Conservation (phyloP, 2,329 filamentous ascomycete genomes). For the Diaporthe ilicicola region DNA sequence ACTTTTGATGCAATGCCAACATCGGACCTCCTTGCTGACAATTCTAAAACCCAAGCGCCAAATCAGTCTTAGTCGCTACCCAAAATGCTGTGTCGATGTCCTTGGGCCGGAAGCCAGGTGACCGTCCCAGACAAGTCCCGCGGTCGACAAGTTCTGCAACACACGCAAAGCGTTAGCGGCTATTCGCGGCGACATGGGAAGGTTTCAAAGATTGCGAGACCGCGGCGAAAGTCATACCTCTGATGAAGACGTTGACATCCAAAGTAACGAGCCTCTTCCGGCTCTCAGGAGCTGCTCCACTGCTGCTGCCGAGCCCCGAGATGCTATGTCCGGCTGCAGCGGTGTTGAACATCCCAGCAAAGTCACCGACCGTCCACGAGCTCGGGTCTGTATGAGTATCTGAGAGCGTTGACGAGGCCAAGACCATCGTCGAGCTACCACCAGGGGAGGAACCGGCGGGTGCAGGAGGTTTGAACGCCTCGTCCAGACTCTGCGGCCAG, state of each 20-base stretch:
- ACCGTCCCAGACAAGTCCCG: slow-evolving; percentile 42
- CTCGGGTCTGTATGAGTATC: neutral
- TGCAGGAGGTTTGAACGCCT: neutral
- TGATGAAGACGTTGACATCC: slow-evolving; percentile 40
- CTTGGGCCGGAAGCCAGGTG: slow-evolving; percentile 41
- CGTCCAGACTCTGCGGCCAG: slow-evolving; percentile 14
- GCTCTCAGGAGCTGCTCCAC: neutral
- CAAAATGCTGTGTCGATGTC: slow-evolving; percentile 44
- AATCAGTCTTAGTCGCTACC: slow-evolving; percentile 28
- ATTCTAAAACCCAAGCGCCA: neutral
- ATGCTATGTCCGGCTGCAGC: neutral
- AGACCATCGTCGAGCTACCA: neutral
- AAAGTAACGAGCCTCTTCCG: slow-evolving; percentile 36
- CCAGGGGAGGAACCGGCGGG: neutral
- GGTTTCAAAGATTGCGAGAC: neutral
- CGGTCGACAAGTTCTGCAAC: slow-evolving; percentile 41
- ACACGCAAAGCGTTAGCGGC: neutral
- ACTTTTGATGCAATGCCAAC: neutral
- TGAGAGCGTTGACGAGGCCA: neutral
- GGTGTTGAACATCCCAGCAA: neutral
- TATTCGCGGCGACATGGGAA: neutral
- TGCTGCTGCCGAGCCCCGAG: neutral
- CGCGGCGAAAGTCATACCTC: slow-evolving; percentile 34
- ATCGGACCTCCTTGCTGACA: neutral
- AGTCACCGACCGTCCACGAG: neutral